Percentiles rank a stretch among this genome's conserved stretches.
phyloP scores from a whole-genome alignment of 2,329 filamentous ascomycete genomes.

The Biscogniauxia mediterranea region DNA sequence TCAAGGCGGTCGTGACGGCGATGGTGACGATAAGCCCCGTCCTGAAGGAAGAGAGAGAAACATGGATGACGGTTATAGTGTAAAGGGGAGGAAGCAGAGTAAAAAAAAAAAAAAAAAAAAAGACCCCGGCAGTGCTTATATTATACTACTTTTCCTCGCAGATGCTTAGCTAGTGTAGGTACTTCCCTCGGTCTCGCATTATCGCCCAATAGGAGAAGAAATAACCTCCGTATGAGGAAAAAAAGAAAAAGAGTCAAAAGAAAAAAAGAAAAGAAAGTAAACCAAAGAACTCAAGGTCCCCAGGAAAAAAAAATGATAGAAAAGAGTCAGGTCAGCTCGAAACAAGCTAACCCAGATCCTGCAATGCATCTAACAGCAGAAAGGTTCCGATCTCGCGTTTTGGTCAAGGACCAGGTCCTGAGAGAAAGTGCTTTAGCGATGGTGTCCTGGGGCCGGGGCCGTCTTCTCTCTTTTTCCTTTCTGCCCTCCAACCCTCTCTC shows the following conservation, averaged over 20 bases:
- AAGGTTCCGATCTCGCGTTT: slow-evolving; percentile 17
- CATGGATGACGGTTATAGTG: background rate
- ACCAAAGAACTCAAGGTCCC: too few species aligned
- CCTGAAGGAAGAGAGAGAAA: background rate
- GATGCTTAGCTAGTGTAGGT: too few species aligned
- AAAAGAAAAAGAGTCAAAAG: too few species aligned
- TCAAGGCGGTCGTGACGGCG: too few species aligned
- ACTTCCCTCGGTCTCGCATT: background rate
- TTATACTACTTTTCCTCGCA: background rate
- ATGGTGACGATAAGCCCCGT: background rate
- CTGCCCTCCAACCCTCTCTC: slow-evolving; percentile 3
- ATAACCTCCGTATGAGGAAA: background rate
- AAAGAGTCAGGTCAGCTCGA: background rate
- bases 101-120: background rate
- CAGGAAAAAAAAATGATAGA: too few species aligned
- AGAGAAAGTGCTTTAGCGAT: slow-evolving; percentile 1
- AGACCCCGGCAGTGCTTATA: background rate
- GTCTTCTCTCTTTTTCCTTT: slow-evolving; percentile 3
- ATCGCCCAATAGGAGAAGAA: background rate
- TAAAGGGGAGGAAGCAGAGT: background rate
- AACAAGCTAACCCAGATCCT: slow-evolving; percentile 19
- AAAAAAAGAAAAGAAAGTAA: background rate
- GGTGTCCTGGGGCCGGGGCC: background rate
- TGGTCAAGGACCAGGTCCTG: slow-evolving; percentile 23
- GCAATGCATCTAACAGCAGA: slow-evolving; percentile 24